Conservation (phyloP, 768 basidiomycete genomes). For the Suillus fuscotomentosus region DNA sequence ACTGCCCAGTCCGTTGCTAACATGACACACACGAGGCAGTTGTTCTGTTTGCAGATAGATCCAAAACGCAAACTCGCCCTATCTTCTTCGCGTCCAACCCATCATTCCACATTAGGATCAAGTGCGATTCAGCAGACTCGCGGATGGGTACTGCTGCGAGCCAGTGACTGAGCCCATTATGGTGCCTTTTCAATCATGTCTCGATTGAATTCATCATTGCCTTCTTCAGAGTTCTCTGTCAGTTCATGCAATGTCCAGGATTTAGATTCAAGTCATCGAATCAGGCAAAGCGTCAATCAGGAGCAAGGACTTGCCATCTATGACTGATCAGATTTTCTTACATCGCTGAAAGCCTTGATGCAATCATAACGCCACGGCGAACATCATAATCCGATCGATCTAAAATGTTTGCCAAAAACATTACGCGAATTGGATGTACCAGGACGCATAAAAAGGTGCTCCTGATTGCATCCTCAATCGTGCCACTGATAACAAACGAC, state of each 20-base stretch:
- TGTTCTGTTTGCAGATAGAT: neutral
- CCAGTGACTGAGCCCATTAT: neutral
- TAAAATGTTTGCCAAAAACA: slow-evolving; percentile 1
- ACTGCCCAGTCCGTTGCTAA: neutral
- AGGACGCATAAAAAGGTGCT: slow-evolving; percentile 3
- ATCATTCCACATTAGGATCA: neutral
- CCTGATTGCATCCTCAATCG: neutral
- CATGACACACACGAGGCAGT: neutral
- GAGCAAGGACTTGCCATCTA: neutral
- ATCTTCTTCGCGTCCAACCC: neutral
- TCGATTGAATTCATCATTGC: neutral
- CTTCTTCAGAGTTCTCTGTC: slow-evolving; percentile 9
- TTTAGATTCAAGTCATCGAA: slow-evolving; percentile 3
- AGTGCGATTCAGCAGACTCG: neutral
- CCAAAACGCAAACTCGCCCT: neutral
- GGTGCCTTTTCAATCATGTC: neutral
- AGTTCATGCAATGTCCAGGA: slow-evolving; percentile 4
- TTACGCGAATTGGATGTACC: neutral
- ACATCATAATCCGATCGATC: neutral
- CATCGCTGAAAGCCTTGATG: neutral
- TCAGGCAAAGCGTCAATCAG: slow-evolving; percentile 3
- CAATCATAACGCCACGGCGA: slow-evolving; percentile 8
- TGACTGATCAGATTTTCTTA: slow-evolving; percentile 6
- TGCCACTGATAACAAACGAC: neutral
- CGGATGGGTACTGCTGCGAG: neutral